Evolutionary conservation across 2,329 filamentous ascomycete species (phyloP), one percentile per base, ranked within the genome.

Genomic region (Emericellopsis atlantica): DNA sequence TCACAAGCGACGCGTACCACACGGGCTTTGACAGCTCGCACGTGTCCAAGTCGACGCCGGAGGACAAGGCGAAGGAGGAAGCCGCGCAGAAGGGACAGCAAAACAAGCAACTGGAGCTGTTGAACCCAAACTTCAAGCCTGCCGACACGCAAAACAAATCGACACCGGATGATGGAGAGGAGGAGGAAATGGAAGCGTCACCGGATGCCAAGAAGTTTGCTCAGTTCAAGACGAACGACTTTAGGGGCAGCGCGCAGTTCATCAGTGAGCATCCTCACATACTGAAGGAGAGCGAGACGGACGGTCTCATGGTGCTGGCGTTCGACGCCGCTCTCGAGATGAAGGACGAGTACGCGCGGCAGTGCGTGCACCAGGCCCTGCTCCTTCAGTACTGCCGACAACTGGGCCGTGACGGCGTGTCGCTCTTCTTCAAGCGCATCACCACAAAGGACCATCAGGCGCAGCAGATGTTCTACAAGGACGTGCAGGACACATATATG

Each of bases 391-490:
- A 98, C 67, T 98, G 92, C 64, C 79, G 90, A 9, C 82, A 87
- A 34, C 72, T 98, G 6, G 79, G 77, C 6, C 37, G 40, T 48
- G 87, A 96, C 52, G 90, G 90, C 18, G 88, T 95, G 8, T 75
- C 78, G 6, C 65, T 96, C 24, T 98, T 98, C 70, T 98, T 98
- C 74, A 94, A 92, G 65, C 83, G 90, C 43, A 89, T 98, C 59
- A 92, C 84, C 18, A 94, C 84, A 4, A 79, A 78, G 51, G 85
- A 82, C 26, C 90, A 98, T 62, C 83, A 95, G 62, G 93, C 92
- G 6, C 81, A 84, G 53, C 87, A 85, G 36, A 74, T 96, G 36
- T 98, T 98, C 68, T 78, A 76, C 57, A 90, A 95, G 60, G 92
- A 98, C 57, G 89, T 98, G 36, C 82, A 87, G 54, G 79, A 81